These are phyloP conservation scores for Monosporozyma siamensis DNA, from an alignment of 805 yeast species.

Conservation along the genomic window DNA sequence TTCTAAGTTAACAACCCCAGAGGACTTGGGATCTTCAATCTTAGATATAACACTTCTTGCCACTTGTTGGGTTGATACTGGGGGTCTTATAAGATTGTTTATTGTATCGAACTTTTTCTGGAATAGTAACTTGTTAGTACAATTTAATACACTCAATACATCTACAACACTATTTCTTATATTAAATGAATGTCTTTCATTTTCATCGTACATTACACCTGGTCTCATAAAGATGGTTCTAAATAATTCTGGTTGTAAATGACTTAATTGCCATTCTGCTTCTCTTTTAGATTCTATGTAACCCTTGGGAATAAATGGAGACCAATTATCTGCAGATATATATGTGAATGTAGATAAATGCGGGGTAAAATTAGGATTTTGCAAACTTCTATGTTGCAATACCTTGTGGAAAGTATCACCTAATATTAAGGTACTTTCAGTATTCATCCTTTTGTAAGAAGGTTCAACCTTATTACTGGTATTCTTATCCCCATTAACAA, in stretches of 20 bases:
- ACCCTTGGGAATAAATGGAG: constrained; percentile 58
- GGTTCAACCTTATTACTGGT: constrained; percentile 12
- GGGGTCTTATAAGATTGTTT: constrained; percentile 48
- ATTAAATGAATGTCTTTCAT: constrained; percentile 23
- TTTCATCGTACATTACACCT: constrained; percentile 68
- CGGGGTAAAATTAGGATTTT: constrained; percentile 30
- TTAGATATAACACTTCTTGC: constrained; percentile 49
- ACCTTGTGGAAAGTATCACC: constrained; percentile 43
- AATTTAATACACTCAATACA: constrained; percentile 34
- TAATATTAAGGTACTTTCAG: constrained; percentile 55
- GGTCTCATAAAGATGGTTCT: constrained; percentile 67
- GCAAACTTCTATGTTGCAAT: constrained; percentile 8
- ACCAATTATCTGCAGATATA: constrained; percentile 69
- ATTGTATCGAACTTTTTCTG: constrained; percentile 24
- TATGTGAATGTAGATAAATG: constrained; percentile 39
- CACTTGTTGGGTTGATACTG: constrained; percentile 59
- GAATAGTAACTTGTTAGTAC: constrained; percentile 37
- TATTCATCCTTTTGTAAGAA: constrained; percentile 55
- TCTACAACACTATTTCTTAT: constrained; percentile 3
- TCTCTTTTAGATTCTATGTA: constrained; percentile 69
- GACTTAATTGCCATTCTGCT: constrained; percentile 53
- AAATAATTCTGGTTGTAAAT: constrained; percentile 33
- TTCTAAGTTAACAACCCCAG: constrained; percentile 53
- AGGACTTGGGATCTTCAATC: constrained; percentile 39
- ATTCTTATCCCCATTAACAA: background rate